phyloP scores from a whole-genome alignment of 352 stramenopile genomes.

The Pythium aristosporum region DNA sequence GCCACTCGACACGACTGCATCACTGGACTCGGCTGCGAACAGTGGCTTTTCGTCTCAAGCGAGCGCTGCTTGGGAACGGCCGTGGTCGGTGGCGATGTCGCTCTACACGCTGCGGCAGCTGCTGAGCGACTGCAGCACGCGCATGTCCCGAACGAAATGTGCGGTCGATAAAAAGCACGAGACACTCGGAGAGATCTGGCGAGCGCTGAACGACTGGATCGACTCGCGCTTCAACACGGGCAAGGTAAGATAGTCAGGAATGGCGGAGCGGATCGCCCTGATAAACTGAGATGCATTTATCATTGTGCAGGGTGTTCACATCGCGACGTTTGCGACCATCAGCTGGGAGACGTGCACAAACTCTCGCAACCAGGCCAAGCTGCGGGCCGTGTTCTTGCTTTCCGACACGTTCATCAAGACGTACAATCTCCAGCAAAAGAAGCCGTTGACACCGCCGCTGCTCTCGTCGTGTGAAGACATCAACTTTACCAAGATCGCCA shows the following conservation, averaged over 20 bases:
- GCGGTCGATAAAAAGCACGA: constrained; percentile 63
- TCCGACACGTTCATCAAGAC: constrained; percentile 71
- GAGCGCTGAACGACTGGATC: constrained; percentile 76
- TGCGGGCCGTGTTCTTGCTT: constrained; percentile 59
- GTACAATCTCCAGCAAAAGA: constrained; percentile 57
- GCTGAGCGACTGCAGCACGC: constrained; percentile 67
- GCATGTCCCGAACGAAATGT: constrained; percentile 53
- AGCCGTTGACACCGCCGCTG: constrained; percentile 25
- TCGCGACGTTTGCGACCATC: constrained; percentile 76
- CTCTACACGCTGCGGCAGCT: constrained; percentile 78
- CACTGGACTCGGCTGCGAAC: neutral
- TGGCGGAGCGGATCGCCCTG: neutral
- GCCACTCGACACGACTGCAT: neutral
- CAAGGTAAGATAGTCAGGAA: constrained; percentile 38
- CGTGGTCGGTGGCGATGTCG: constrained; percentile 36
- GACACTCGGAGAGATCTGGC: constrained; percentile 71
- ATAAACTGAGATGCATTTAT: neutral
- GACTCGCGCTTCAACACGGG: constrained; percentile 61
- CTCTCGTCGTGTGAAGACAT: constrained; percentile 70
- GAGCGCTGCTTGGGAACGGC: neutral
- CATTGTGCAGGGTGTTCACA: constrained; percentile 50
- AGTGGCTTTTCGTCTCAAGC: neutral
- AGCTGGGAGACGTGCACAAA: constrained; percentile 63
- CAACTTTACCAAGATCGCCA: constrained; percentile 83
- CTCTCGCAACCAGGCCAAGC: constrained; percentile 52